Conservation (phyloP, 305 asterid species). For the Coffea humblotiana region DNA sequence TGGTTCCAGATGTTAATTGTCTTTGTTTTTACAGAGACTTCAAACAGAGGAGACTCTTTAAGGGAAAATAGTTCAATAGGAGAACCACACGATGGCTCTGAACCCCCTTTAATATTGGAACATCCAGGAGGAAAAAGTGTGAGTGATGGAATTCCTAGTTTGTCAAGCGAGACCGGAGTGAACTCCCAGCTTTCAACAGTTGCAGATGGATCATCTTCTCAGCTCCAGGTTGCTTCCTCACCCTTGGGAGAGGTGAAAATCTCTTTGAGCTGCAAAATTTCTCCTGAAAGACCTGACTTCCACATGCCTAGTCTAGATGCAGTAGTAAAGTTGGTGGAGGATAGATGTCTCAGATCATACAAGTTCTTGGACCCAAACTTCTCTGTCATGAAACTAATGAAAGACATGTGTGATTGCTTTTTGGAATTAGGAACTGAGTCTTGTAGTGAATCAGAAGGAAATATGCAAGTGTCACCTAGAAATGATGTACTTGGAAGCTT, state of each 20-base stretch:
- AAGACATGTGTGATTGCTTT: conserved; percentile 48
- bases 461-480: conserved; percentile 24
- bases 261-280: conserved; percentile 34
- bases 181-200: conserved; percentile 26
- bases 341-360: conserved; percentile 45
- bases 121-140: conserved; percentile 20
- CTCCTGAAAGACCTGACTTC: conserved; percentile 42
- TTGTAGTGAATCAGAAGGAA: conserved; percentile 17
- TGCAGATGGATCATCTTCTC: conserved; percentile 33
- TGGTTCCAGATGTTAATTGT: not conserved
- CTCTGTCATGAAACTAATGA: conserved; percentile 47
- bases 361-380: conserved; percentile 37
- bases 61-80: conserved; percentile 27
- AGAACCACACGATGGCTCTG: conserved; percentile 34
- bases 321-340: conserved; percentile 49
- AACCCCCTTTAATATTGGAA: conserved; percentile 30
- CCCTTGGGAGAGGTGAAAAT: conserved; percentile 56
- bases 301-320: conserved; percentile 50
- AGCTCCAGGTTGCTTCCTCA: conserved; percentile 70
- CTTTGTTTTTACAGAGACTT: conserved; percentile 44
- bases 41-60: conserved; percentile 34
- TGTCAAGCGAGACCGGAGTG: conserved; percentile 34
- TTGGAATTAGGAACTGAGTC: conserved; percentile 47
- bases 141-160: conserved; percentile 16
- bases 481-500: conserved; percentile 29